These are phyloP conservation scores for Daldinia sp. DNA, from an alignment of 2,329 filamentous ascomycete genomes.

Conservation along the genomic window DNA sequence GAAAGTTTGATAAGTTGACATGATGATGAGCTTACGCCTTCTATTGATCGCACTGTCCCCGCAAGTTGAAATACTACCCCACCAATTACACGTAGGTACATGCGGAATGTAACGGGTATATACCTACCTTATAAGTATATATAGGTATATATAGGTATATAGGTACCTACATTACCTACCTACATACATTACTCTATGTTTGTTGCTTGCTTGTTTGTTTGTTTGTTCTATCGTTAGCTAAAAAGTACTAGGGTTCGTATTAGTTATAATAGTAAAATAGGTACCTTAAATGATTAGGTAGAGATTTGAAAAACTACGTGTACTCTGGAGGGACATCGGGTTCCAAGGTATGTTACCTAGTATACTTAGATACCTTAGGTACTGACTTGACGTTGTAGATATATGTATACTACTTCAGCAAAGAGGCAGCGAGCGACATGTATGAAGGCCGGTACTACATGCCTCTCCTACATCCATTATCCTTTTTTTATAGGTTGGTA, in stretches of 20 bases:
- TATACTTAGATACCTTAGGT: not conserved
- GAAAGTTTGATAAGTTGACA: not conserved
- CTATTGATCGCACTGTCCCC: not conserved
- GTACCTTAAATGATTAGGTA: not conserved
- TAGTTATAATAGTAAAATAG: not conserved
- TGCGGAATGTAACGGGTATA: not conserved
- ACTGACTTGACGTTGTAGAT: not conserved
- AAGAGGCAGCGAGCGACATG: too few relatives aligned
- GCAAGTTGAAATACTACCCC: constrained; percentile 5
- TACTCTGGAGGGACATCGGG: not conserved
- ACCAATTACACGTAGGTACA: not conserved
- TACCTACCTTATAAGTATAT: too few relatives aligned
- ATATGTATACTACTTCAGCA: too few relatives aligned
- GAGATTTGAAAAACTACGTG: too few relatives aligned
- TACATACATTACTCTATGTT: too few relatives aligned
- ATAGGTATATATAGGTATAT: not conserved
- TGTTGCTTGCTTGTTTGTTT: too few relatives aligned
- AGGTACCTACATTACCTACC: not conserved
- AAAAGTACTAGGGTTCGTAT: not conserved
- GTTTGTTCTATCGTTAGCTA: not conserved
- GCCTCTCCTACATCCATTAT: too few relatives aligned
- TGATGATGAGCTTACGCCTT: not conserved
- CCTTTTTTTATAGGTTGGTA: too few relatives aligned
- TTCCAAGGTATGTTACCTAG: not conserved
- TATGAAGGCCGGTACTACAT: too few relatives aligned